These are phyloP conservation scores for Naumovozyma baii DNA, from an alignment of 805 yeast species.

Conservation along the genomic window DNA sequence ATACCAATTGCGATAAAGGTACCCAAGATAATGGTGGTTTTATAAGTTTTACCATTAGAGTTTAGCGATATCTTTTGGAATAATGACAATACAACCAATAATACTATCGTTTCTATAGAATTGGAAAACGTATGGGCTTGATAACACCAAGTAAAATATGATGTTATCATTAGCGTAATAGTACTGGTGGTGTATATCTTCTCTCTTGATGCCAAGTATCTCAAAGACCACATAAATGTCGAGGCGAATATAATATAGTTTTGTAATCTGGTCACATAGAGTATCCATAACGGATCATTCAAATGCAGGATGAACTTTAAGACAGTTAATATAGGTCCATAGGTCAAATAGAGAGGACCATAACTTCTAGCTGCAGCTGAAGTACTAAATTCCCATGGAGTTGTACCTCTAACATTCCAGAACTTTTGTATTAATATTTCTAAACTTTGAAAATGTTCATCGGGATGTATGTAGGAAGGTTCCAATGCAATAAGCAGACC, in stretches of 20 bases:
- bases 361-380: conserved; percentile 50
- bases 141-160: conserved; percentile 65
- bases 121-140: conserved; percentile 91
- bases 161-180: conserved; percentile 39
- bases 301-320: conserved; percentile 8
- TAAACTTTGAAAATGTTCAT: conserved; percentile 90
- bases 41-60: conserved; percentile 1
- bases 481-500: conserved; percentile 50
- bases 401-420: conserved; percentile 17
- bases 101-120: conserved; percentile 53
- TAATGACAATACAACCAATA: conserved; percentile 35
- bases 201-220: background rate
- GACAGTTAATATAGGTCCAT: conserved; percentile 51
- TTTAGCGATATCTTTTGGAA: conserved; percentile 24
- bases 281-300: conserved; percentile 38
- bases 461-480: conserved; percentile 90
- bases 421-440: conserved; percentile 42
- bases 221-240: background rate
- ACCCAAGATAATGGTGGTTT: conserved; percentile 34
- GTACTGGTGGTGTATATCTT: background rate
- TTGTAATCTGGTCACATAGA: conserved; percentile 46
- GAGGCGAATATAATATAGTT: conserved; percentile 28
- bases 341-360: conserved; percentile 54
- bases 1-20: conserved; percentile 53
- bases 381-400: conserved; percentile 77